These are phyloP conservation scores for Monilinia fructigena DNA, from an alignment of 2,329 filamentous ascomycete species.

Conservation along the genomic window DNA sequence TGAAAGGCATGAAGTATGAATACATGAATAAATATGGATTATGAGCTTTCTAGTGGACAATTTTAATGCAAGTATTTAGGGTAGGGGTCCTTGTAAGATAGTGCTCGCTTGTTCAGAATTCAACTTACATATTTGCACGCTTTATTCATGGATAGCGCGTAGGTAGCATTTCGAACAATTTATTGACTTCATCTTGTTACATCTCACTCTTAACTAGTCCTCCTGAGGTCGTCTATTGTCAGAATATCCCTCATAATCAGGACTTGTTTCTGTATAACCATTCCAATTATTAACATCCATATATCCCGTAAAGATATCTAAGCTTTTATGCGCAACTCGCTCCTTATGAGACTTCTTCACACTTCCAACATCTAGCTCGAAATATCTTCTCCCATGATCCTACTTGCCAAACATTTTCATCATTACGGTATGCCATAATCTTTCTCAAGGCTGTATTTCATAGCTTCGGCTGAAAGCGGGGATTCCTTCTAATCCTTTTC, in stretches of 20 bases:
- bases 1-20: constrained; percentile 14
- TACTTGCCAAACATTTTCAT: neutral
- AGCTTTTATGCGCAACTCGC: neutral
- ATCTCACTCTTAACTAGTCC: neutral
- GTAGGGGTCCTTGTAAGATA: neutral
- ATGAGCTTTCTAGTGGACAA: neutral
- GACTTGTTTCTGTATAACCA: neutral
- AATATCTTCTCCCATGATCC: neutral
- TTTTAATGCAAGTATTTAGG: neutral
- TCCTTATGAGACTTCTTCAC: neutral
- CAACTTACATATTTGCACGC: too few species aligned
- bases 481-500: constrained; percentile 16
- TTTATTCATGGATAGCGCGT: neutral
- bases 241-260: neutral
- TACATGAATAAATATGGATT: constrained; percentile 16
- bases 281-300: neutral
- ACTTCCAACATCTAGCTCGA: neutral
- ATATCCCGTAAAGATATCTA: neutral
- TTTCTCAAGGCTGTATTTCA: neutral
- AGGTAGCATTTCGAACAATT: neutral
- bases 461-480: constrained; percentile 11
- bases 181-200: neutral
- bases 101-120: neutral
- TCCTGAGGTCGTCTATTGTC: too few species aligned
- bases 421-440: neutral